A percentile compares a stretch with the other conserved stretches of the same genome.
phyloP scores from a whole-genome alignment of 1,284 basidiomycete species.

The Puccinia novopanici region DNA sequence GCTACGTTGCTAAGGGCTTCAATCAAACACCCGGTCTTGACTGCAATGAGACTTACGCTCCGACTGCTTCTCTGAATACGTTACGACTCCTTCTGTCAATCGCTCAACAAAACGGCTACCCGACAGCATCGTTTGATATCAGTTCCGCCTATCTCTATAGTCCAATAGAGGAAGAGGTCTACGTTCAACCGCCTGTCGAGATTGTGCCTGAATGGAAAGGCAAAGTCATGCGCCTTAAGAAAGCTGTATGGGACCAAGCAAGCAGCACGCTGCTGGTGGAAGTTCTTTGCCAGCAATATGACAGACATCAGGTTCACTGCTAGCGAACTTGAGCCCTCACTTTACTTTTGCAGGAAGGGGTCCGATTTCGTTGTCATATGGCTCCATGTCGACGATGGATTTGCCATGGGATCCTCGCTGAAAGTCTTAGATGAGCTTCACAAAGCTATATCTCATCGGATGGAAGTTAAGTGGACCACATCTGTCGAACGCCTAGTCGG shows the following conservation, averaged over 20 bases:
- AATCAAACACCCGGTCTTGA: slow-evolving; percentile 14
- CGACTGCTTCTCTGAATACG: neutral
- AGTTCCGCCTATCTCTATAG: slow-evolving; percentile 21
- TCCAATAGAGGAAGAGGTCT: neutral
- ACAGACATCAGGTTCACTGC: neutral
- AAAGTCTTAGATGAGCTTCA: neutral
- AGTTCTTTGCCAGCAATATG: neutral
- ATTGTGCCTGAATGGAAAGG: neutral
- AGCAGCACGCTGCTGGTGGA: slow-evolving; percentile 27
- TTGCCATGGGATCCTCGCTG: neutral
- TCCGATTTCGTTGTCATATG: neutral
- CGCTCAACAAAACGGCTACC: neutral
- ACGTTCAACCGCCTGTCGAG: slow-evolving; percentile 23
- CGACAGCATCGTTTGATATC: neutral
- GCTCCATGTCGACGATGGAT: slow-evolving; percentile 28
- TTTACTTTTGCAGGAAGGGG: slow-evolving; percentile 9
- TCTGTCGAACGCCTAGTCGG: too few species aligned
- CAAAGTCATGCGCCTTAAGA: slow-evolving; percentile 1
- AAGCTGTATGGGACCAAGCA: slow-evolving; percentile 32
- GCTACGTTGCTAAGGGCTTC: slow-evolving; percentile 17
- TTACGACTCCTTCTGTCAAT: neutral
- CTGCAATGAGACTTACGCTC: slow-evolving; percentile 19
- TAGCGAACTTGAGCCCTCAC: neutral
- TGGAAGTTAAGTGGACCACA: neutral
- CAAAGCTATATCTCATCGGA: neutral